Conservation (phyloP, 495 filamentous ascomycete genomes). For the Coniosporium apollinis region DNA sequence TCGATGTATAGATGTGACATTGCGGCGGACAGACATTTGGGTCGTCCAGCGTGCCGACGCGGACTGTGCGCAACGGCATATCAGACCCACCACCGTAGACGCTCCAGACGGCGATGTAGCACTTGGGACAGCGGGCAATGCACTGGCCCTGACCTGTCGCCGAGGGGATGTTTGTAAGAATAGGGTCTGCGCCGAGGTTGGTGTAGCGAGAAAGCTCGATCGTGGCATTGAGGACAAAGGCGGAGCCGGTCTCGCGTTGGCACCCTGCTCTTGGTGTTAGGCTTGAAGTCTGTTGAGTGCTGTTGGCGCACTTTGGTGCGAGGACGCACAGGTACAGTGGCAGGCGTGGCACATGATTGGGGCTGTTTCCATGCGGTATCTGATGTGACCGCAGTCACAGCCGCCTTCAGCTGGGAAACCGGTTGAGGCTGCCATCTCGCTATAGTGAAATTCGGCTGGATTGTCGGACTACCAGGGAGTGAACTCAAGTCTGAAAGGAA, state of each 20-base stretch:
- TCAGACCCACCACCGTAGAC: conserved; percentile 4
- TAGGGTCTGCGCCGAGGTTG: background rate
- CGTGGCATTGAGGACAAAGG: conserved; percentile 19
- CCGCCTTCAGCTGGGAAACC: conserved; percentile 2
- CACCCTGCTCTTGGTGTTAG: too few species aligned
- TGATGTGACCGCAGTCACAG: conserved; percentile 2
- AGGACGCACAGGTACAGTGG: conserved; percentile 2
- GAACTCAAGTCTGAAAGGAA: too few species aligned
- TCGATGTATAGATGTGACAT: conserved; percentile 11
- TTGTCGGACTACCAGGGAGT: too few species aligned
- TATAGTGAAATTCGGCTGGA: too few species aligned
- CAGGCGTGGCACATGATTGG: background rate
- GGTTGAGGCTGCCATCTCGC: too few species aligned
- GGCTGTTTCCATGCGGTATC: background rate
- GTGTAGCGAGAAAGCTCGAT: conserved; percentile 9
- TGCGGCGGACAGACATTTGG: conserved; percentile 4
- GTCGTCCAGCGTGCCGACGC: conserved; percentile 11
- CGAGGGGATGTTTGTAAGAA: conserved; percentile 1
- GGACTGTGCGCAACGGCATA: conserved; percentile 1
- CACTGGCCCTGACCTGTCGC: conserved; percentile 6
- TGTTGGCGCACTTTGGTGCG: too few species aligned
- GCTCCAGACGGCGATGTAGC: conserved; percentile 8
- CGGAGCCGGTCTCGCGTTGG: conserved; percentile 22
- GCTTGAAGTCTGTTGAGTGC: too few species aligned
- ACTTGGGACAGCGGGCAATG: conserved; percentile 10